These are phyloP conservation scores for Cryptococcus neoformans DNA, from an alignment of 1,284 basidiomycete genomes.

Conservation along the genomic window DNA sequence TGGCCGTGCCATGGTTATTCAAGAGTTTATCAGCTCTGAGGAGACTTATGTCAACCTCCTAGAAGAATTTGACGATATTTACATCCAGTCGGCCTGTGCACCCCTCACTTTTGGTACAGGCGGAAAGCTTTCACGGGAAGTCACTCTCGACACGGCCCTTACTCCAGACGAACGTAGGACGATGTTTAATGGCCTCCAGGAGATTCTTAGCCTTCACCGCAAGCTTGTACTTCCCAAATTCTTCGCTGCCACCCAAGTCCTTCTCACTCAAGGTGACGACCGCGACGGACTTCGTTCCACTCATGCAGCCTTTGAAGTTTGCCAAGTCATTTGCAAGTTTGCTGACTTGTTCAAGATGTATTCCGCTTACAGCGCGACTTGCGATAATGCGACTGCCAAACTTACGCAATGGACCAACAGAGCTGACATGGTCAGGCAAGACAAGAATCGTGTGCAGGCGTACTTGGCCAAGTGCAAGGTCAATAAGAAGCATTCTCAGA, in stretches of 20 bases:
- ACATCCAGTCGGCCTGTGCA: background rate
- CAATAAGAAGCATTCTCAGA: background rate
- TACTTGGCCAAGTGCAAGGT: too few relatives aligned
- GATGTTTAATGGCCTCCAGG: background rate
- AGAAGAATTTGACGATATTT: background rate
- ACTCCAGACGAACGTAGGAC: background rate
- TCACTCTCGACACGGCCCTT: background rate
- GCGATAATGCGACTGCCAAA: background rate
- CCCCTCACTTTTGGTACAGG: background rate
- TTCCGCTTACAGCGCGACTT: background rate
- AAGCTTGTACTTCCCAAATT: background rate
- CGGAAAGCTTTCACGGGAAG: too few relatives aligned
- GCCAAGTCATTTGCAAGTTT: background rate
- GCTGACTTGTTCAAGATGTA: slow-evolving; percentile 1
- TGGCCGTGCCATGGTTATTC: background rate
- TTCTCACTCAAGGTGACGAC: background rate
- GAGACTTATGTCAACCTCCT: background rate
- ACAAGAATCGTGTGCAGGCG: background rate
- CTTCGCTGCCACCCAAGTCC: background rate
- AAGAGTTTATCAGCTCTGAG: background rate
- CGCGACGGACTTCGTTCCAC: background rate
- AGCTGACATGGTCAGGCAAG: background rate
- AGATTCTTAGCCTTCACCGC: background rate
- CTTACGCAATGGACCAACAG: background rate
- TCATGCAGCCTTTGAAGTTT: background rate